Evolutionary conservation across 805 yeast species (phyloP), one percentile per base, ranked within the genome.

Genomic region (Debaryomyces tyrocola): DNA sequence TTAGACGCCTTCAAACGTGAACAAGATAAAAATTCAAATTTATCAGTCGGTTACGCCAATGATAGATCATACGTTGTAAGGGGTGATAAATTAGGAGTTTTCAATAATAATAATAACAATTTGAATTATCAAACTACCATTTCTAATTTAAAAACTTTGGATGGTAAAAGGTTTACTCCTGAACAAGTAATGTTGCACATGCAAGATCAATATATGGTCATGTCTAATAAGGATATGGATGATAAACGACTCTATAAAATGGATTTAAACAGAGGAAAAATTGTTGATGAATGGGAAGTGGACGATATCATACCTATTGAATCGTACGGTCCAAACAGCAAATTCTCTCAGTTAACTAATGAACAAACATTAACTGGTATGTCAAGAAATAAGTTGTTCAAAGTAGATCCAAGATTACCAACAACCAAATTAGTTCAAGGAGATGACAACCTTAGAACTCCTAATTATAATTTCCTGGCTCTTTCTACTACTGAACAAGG

Each of bases 271-370:
- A 76, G 82, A 47, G 97, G 96, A 11, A 73, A 83, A 58, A 77
- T 90, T 44, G 85, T 90, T n/a, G 96, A 90, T 60, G 94, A 88
- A 59, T 90, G 96, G 94, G 68, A 76, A 31, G 73, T 86, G 17
- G 57, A 62, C 18, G 74, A 72, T 20, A 77, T 77, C 43, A 51
- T 74, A 6, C 73, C 82, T 15, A 71, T 84, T 24, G 78, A 77
- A 14, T 73, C 78, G 27, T 84, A 82, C 61, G 86, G 85, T 2
- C 91, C 96, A 4, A 73, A 81, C n/a, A 65, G 76, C 42, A 90
- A 89, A 64, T 85, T 84, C 56, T 80, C 88, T 33, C 95, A 86
- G 59, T 66, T 84, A 60, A 80, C 90, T 0, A 77, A 70, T 4
- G 96, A 90, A 55, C 84, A 80, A 50, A 86, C 90, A 0, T 77